Evolutionary conservation across 495 filamentous ascomycete species (phyloP), one percentile per base, ranked within the genome.

Genomic region (Penicillium angulare): DNA sequence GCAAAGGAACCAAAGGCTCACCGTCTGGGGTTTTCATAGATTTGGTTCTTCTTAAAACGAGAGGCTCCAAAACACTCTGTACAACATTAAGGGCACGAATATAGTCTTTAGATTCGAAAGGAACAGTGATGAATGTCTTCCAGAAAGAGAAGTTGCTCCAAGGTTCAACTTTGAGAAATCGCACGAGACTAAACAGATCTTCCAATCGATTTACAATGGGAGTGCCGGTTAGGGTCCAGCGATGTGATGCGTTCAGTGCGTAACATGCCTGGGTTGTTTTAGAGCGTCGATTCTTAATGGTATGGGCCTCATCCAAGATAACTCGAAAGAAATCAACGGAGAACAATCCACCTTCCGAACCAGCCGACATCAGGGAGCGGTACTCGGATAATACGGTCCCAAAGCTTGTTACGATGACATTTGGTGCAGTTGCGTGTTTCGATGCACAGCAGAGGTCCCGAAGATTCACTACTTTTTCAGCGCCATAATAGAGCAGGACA

Each of bases 111-210:
- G 88, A 89, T 63, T 98, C 93, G 46, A 98, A 98, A 0, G 93
- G 93, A 12, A 92, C 84, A 0, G 95, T 98, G 56, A 98, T 98
- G 67, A 98, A 98, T 0, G 95, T 97, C 52, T 92, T 89, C 93
- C 93, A 98, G 72, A 95, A 98, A 3, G 90, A 93, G 64, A 97
- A 97, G 65, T 97, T 97, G 50, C 85, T 89, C 93, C 93, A 98
- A 1, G 93, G 93, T 60, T 97, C 95, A 7, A 97, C 93, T 31
- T 79, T 76, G 8, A 97, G 69, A 73, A 95, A 95, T 44, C 86
- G 85, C 23, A 95, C 69, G 16, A 92, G 77, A 0, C 88, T 92
- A 59, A 88, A 89, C 5, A 96, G 76, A 58, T 96, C 92, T 59
- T 86, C 89, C 35, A 96, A 78, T 5, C 73, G 83, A 68, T 93